phyloP scores from a whole-genome alignment of 257 asterid genomes.

The Ehretia macrophylla region DNA sequence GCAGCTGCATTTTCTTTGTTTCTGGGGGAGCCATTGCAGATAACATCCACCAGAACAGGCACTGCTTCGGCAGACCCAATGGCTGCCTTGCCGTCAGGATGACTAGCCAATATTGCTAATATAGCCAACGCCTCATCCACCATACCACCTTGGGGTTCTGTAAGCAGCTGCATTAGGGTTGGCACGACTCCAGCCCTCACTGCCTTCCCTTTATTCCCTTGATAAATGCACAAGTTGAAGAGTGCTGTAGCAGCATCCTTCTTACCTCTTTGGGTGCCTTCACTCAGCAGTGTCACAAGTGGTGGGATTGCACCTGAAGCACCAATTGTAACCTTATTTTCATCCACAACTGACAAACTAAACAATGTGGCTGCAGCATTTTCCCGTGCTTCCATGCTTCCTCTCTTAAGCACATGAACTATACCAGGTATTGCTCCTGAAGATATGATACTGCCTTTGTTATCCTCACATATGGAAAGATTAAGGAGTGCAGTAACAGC shows the following conservation, averaged over 20 bases:
- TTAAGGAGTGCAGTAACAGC: conserved; percentile 93
- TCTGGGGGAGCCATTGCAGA: conserved; percentile 71
- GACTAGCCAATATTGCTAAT: conserved; percentile 81
- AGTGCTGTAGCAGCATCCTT: conserved; percentile 94
- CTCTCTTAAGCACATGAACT: conserved; percentile 76
- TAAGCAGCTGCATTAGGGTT: conserved; percentile 69
- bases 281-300: conserved; percentile 60
- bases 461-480: conserved; percentile 88
- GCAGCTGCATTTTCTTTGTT: conserved; percentile 91
- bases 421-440: conserved; percentile 91
- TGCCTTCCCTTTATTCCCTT: conserved; percentile 92
- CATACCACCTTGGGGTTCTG: conserved; percentile 78
- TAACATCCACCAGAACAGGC: conserved; percentile 64
- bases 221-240: conserved; percentile 89
- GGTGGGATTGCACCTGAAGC: conserved; percentile 91
- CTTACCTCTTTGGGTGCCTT: conserved; percentile 83
- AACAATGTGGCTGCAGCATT: conserved; percentile 94
- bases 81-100: conserved; percentile 70
- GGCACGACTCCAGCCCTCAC: conserved; percentile 89
- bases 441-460: conserved; percentile 71
- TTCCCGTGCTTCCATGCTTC: conserved; percentile 93
- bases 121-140: conserved; percentile 91
- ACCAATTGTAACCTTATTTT: conserved; percentile 79
- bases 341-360: conserved; percentile 90
- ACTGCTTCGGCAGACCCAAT: conserved; percentile 86